phyloP scores from a whole-genome alignment of 2,329 filamentous ascomycete species.

The Exophiala mesophila region DNA sequence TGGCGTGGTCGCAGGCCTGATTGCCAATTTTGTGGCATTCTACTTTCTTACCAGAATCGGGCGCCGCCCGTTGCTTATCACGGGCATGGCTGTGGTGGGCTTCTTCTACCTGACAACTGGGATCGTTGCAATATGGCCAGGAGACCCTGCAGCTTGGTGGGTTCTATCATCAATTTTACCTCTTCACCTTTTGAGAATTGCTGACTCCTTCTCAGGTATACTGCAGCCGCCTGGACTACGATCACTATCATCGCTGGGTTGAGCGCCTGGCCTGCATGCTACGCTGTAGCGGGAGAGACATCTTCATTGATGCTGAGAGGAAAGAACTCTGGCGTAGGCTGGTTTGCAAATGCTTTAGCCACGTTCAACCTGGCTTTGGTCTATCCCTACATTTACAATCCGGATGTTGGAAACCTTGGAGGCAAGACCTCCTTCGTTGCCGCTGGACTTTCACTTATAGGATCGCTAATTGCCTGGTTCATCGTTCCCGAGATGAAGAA shows the following conservation, averaged over 20 bases:
- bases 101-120: slow-evolving; percentile 45
- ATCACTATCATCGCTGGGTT: slow-evolving; percentile 38
- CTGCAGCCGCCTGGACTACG: slow-evolving; percentile 40
- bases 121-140: no score
- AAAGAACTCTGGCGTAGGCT: slow-evolving; percentile 37
- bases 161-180: no score
- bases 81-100: slow-evolving; percentile 31
- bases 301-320: slow-evolving; percentile 35
- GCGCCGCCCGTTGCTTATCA: slow-evolving; percentile 37
- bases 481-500: slow-evolving; percentile 53
- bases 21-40: slow-evolving; percentile 42
- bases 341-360: slow-evolving; percentile 38
- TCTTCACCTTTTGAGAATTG: no score
- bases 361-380: slow-evolving; percentile 43
- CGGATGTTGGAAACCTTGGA: slow-evolving; percentile 38
- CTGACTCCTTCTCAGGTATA: no score
- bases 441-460: slow-evolving; percentile 32
- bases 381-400: slow-evolving; percentile 50
- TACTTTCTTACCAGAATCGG: slow-evolving; percentile 42
- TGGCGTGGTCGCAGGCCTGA: slow-evolving; percentile 42
- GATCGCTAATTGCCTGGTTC: slow-evolving; percentile 37
- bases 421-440: slow-evolving; percentile 42
- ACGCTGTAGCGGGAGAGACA: slow-evolving; percentile 34
- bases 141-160: no score
- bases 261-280: slow-evolving; percentile 35